Evolutionary conservation across 257 asterid genomes (phyloP).

Genomic region (Ocimum tenuiflorum): DNA sequence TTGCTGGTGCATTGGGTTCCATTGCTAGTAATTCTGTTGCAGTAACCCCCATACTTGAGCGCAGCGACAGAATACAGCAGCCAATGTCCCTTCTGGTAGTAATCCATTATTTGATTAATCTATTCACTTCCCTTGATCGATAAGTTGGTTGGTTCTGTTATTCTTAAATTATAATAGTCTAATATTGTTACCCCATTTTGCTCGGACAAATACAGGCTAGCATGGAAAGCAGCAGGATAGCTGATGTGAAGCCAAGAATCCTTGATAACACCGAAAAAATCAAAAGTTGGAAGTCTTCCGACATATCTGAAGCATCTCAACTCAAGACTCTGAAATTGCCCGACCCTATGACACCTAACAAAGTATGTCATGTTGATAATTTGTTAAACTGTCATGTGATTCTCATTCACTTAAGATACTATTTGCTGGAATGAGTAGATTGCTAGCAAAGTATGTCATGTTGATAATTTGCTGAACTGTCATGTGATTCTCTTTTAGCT

Average conservation of each 20-base stretch:
- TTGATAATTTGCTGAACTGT: neutral
- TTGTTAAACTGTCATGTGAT: neutral
- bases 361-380: constrained; percentile 38
- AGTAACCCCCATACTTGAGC: constrained; percentile 58
- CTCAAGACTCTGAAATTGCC: constrained; percentile 80
- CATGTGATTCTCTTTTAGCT: neutral
- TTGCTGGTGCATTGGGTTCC: constrained; percentile 67
- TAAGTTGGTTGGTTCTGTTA: neutral
- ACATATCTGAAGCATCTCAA: constrained; percentile 72
- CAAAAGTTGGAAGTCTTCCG: constrained; percentile 85
- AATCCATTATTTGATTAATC: neutral
- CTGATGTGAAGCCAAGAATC: constrained; percentile 85
- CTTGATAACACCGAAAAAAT: constrained; percentile 53
- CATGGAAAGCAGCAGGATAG: constrained; percentile 69
- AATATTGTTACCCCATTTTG: constrained; percentile 20
- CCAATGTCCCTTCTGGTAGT: constrained; percentile 78
- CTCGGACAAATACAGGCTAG: constrained; percentile 44
- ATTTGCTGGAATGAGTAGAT: neutral
- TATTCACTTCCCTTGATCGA: neutral
- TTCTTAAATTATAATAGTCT: neutral
- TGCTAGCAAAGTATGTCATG: constrained; percentile 51
- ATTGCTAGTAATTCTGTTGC: constrained; percentile 54
- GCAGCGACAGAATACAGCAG: constrained; percentile 68
- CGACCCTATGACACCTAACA: constrained; percentile 73
- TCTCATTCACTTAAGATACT: neutral